A percentile compares a stretch with the other conserved stretches of the same genome.
These are phyloP conservation scores for Solanum etuberosum DNA, from an alignment of 257 asterid species.

Conservation along the genomic window DNA sequence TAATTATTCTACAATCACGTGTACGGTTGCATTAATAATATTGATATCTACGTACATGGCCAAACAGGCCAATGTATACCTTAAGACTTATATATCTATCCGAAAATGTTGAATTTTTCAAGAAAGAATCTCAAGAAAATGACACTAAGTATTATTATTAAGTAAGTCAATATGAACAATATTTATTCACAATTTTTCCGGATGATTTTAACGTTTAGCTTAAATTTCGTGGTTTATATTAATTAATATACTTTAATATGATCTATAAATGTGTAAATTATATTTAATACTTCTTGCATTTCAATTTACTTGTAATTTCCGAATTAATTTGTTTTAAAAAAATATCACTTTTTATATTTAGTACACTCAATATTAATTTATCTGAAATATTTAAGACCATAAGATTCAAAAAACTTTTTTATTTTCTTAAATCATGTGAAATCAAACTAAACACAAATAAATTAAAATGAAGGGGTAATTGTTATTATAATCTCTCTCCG, in stretches of 20 bases:
- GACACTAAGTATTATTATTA: background rate
- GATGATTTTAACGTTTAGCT: background rate
- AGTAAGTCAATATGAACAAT: no score
- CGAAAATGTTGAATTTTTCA: background rate
- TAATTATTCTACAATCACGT: background rate
- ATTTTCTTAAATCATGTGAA: no score
- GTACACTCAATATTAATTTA: background rate
- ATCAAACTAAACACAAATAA: no score
- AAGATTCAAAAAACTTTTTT: background rate
- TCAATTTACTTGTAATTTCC: background rate
- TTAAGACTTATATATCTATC: background rate
- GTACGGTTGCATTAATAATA: background rate
- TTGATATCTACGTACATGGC: background rate
- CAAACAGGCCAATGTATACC: background rate
- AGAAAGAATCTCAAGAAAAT: background rate
- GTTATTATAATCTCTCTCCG: background rate
- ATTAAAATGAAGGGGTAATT: background rate
- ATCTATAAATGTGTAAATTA: background rate
- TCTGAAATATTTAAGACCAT: no score
- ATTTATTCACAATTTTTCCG: background rate
- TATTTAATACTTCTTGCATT: background rate
- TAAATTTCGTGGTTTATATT: background rate
- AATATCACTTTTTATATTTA: background rate
- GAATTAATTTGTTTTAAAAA: background rate
- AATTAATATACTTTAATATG: background rate